Evolutionary conservation across 148 eudicot species (phyloP), one percentile per base, ranked within the genome.

Genomic region (Cornus florida): DNA sequence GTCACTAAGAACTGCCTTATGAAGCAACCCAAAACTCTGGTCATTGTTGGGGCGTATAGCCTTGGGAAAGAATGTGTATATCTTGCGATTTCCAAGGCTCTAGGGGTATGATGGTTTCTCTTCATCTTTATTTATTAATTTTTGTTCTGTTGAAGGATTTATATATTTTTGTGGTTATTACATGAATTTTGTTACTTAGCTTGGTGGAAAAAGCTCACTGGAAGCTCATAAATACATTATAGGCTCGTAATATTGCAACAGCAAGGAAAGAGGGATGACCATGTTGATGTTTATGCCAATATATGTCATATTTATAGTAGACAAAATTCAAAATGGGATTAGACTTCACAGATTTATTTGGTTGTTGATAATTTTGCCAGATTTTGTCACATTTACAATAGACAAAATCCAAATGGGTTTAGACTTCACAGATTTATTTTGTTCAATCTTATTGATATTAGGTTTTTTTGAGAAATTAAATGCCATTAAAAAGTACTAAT

Each of bases 11-110:
- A 83, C 22, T 82, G 77, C 79, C 83, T 91, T 35, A 84, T 79
- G 81, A 86, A 31, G 80, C 88, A 89, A 77, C 90, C 92, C 60
- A 91, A 71, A 83, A 87, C 90, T 59, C 90, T 91, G 50, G 73
- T 91, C 70, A 50, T 91, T 74, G 94, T 91, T 78, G 94, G 94
- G 67, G 92, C 94, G 24, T 91, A 91, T 79, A 89, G 94, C 84
- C 89, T 91, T 9, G 94, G 94, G 31, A 91, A 91, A 82, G 94
- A 91, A 78, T 81, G 89, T 84, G 94, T 91, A 53, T 91, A 89
- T 77, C 83, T 87, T 77, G 89, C 90, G 32, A 86, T 91, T 75
- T 89, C 92, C 75, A 86, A 91, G 77, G 92, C 92, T 67, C 70
- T 91, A 59, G 85, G 77, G 92, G 94, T 91, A 82, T 41, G 38